phyloP scores from a whole-genome alignment of 176 grass and related monocot genomes.

The Otatea glauca region DNA sequence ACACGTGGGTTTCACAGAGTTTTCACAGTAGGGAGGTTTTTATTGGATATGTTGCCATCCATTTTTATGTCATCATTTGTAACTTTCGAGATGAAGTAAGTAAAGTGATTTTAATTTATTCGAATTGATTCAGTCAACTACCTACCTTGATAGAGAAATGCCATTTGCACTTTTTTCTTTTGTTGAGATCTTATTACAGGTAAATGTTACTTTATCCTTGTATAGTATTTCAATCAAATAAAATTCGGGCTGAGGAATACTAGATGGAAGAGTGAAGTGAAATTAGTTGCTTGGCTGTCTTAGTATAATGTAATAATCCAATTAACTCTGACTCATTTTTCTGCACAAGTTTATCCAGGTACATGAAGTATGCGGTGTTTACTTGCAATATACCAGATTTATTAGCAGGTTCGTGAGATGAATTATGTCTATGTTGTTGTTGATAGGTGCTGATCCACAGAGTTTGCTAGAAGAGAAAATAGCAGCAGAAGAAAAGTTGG shows the following conservation, averaged over 20 bases:
- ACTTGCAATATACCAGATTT: conserved; percentile 11
- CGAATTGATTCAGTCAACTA: not conserved
- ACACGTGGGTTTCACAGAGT: too few species aligned
- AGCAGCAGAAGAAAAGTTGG: conserved; percentile 73
- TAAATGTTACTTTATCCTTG: not conserved
- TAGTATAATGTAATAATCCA: conserved; percentile 11
- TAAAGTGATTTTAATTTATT: not conserved
- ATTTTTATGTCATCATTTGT: not conserved
- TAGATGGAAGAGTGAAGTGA: not conserved
- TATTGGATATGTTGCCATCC: too few species aligned
- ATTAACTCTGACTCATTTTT: conserved; percentile 27
- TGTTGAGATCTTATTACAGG: not conserved
- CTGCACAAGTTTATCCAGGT: conserved; percentile 6
- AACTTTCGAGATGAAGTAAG: not conserved
- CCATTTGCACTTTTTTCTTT: not conserved
- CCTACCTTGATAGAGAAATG: conserved; percentile 4
- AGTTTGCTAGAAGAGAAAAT: conserved; percentile 91
- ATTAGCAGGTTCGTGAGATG: conserved; percentile 11
- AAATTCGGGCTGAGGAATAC: not conserved
- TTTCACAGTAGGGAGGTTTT: too few species aligned
- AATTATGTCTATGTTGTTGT: conserved; percentile 19
- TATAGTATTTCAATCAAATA: not conserved
- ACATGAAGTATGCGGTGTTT: not conserved
- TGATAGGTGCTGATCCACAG: conserved; percentile 91
- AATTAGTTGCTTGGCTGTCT: conserved; percentile 16